Evolutionary conservation across 148 eudicot genomes (phyloP).

Genomic region (Talinum fruticosum): DNA sequence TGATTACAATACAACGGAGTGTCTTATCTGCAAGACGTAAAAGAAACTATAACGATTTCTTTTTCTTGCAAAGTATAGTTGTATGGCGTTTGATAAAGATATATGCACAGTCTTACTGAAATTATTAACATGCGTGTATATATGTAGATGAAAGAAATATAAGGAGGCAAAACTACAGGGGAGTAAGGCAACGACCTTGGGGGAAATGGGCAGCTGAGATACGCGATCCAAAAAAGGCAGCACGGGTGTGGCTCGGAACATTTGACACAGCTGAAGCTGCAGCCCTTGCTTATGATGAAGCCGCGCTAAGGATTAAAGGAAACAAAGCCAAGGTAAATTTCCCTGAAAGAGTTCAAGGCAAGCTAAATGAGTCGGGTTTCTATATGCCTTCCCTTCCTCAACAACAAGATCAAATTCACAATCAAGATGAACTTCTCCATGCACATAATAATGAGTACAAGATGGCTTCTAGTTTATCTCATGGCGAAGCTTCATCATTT

Average conservation of each 20-base stretch:
- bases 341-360: constrained; percentile 51
- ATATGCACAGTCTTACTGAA: background rate
- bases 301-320: constrained; percentile 57
- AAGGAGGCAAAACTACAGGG: constrained; percentile 46
- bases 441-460: constrained; percentile 7
- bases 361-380: constrained; percentile 12
- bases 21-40: no score
- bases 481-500: no score
- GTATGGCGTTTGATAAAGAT: no score
- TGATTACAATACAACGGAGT: no score
- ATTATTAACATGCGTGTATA: background rate
- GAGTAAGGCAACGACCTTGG: constrained; percentile 63
- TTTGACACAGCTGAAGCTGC: constrained; percentile 62
- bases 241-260: constrained; percentile 63
- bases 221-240: constrained; percentile 56
- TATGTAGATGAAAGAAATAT: constrained; percentile 12
- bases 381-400: constrained; percentile 6
- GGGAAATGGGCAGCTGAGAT: constrained; percentile 66
- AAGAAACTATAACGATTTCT: no score
- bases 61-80: no score
- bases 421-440: background rate
- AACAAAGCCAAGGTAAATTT: constrained; percentile 60
- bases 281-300: constrained; percentile 59
- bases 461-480: background rate
- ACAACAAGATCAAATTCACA: background rate